phyloP scores from a whole-genome alignment of 2,329 filamentous ascomycete genomes.

The Karstenula rhodostoma region DNA sequence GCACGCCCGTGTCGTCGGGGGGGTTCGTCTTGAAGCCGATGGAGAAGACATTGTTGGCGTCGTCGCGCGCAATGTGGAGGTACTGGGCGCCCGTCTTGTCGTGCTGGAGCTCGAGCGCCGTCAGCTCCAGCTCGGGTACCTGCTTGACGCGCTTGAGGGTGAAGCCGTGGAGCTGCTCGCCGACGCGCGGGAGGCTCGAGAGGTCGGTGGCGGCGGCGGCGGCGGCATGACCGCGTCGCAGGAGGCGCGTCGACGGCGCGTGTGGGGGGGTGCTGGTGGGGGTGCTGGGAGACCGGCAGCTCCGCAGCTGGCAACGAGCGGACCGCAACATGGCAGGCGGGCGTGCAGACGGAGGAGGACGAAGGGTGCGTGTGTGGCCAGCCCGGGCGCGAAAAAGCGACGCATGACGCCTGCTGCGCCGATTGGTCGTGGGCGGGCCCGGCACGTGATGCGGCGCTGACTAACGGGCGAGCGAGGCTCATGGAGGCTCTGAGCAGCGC shows the following conservation, averaged over 20 bases:
- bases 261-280: not conserved
- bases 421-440: conserved; percentile 5
- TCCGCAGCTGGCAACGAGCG: conserved; percentile 40
- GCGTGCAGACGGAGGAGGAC: conserved; percentile 12
- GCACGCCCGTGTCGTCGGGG: conserved; percentile 92
- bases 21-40: conserved; percentile 99
- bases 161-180: conserved; percentile 91
- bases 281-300: conserved; percentile 21
- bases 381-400: not conserved
- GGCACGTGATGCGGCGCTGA: conserved; percentile 5
- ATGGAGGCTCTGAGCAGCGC: conserved; percentile 1
- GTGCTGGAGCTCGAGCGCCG: conserved; percentile 87
- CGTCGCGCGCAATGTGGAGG: conserved; percentile 91
- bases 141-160: conserved; percentile 88
- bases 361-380: conserved; percentile 10
- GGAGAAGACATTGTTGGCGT: conserved; percentile 99
- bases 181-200: conserved; percentile 76
- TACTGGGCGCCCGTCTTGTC: conserved; percentile 97
- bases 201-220: conserved; percentile 80
- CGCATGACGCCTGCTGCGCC: conserved; percentile 16
- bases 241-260: conserved; percentile 20
- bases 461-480: not conserved
- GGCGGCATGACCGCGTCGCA: conserved; percentile 61
- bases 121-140: conserved; percentile 92
- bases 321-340: conserved; percentile 47